These are phyloP conservation scores for Ambrosia trifida DNA, from an alignment of 129 eudicot genomes.

Conservation along the genomic window DNA sequence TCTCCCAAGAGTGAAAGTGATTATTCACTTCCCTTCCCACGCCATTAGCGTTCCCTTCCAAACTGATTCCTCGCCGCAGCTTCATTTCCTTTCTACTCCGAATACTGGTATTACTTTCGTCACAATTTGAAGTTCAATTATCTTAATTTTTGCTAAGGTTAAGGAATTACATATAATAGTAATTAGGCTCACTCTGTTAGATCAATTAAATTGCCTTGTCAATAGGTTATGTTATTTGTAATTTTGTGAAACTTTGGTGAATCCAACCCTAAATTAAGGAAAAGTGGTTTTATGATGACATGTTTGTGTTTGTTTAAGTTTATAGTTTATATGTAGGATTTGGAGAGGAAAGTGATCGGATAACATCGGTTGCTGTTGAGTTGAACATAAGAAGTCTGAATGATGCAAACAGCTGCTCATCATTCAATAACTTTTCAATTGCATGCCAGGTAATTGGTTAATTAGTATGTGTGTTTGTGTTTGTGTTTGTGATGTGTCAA, in stretches of 20 bases:
- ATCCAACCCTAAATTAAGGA: conserved; percentile 18
- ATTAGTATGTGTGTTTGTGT: background rate
- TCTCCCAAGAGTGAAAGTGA: too few species aligned
- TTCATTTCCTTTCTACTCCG: too few species aligned
- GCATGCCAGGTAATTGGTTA: conserved; percentile 47
- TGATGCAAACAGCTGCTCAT: conserved; percentile 63
- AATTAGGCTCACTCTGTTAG: conserved; percentile 4
- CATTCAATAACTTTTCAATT: conserved; percentile 34
- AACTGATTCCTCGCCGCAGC: too few species aligned
- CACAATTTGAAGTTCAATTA: too few species aligned
- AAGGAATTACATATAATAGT: too few species aligned
- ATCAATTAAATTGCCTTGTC: background rate
- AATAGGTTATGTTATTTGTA: too few species aligned
- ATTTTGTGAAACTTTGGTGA: background rate
- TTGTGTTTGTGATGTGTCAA: background rate
- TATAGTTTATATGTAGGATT: conserved; percentile 15
- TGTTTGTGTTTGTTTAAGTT: conserved; percentile 2
- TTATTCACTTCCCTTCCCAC: too few species aligned
- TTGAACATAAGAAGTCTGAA: conserved; percentile 16
- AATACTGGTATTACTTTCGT: too few species aligned
- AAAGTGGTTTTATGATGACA: background rate
- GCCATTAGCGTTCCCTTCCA: too few species aligned
- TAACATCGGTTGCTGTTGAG: conserved; percentile 8
- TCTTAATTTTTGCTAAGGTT: too few species aligned
- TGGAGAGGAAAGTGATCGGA: conserved; percentile 17